Conservation (phyloP, 257 asterid genomes). For the Salvia splendens region DNA sequence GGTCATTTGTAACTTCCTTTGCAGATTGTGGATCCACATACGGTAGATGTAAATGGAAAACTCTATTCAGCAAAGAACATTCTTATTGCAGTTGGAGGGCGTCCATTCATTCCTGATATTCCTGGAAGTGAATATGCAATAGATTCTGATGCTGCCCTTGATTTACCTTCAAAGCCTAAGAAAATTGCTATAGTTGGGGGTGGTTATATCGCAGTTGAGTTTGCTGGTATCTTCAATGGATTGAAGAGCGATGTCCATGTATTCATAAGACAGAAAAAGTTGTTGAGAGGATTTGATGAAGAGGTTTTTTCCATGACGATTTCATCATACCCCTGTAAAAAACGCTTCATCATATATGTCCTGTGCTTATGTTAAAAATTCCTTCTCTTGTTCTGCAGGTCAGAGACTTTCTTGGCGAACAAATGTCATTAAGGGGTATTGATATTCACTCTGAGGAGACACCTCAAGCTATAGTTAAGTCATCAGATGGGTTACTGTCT, state of each 20-base stretch:
- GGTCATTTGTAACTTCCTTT: slow-evolving; percentile 23
- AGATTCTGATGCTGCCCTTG: slow-evolving; percentile 97
- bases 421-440: slow-evolving; percentile 84
- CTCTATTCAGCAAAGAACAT: slow-evolving; percentile 86
- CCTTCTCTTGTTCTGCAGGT: slow-evolving; percentile 53
- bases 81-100: slow-evolving; percentile 93
- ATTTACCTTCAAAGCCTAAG: slow-evolving; percentile 76
- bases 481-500: slow-evolving; percentile 76
- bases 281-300: slow-evolving; percentile 95
- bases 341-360: slow-evolving; percentile 22
- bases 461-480: slow-evolving; percentile 76
- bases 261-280: slow-evolving; percentile 86
- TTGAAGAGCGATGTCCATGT: slow-evolving; percentile 83
- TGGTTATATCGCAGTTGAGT: slow-evolving; percentile 97
- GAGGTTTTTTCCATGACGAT: slow-evolving; percentile 51
- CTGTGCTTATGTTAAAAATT: slow-evolving; percentile 23
- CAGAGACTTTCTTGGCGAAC: slow-evolving; percentile 90
- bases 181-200: slow-evolving; percentile 97
- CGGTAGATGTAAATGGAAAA: slow-evolving; percentile 87
- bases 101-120: slow-evolving; percentile 91
- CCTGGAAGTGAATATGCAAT: slow-evolving; percentile 89
- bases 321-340: slow-evolving; percentile 20
- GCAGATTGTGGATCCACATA: slow-evolving; percentile 87
- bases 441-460: slow-evolving; percentile 84
- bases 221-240: slow-evolving; percentile 98